Evolutionary conservation across 306 rosid species (phyloP), one percentile per base, ranked within the genome.

Genomic region (Cucurbita pepo): DNA sequence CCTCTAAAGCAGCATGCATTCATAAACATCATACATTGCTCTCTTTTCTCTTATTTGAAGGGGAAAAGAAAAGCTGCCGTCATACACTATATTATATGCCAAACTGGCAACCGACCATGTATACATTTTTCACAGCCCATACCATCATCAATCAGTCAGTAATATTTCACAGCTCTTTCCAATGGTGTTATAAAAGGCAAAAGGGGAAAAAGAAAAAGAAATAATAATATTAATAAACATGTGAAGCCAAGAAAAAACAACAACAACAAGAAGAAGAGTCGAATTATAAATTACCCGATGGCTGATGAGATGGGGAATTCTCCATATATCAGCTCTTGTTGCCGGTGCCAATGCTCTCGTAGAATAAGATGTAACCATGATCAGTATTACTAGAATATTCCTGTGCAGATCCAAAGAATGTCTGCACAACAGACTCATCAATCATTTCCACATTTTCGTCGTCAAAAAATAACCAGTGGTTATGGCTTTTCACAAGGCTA

Each of bases 401-500:
- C 79, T 95, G 99, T 1, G 99, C 89, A 12, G 99, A 91, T 75
- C 99, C 99, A 76, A 95, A 95, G 99, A 91, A 95, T 43, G 99
- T 91, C 77, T 95, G 99, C 88, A 95, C 99, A 9, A 91, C 92
- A 8, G 97, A 89, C 85, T 95, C 99, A 38, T 95, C 99, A 74
- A 91, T 95, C 89, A 91, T 95, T 88, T 95, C 99, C 64, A 95
- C 97, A 64, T 91, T 95, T 80, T 95, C 99, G 30, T 95, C 99
- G 12, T 95, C 99, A 76, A 95, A 95, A 86, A 95, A 95, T 76
- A 95, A 78, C 99, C 99, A 95, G 85, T 95, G 99, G 81, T 88
- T 88, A 79, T 95, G 99, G 88, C 99, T 95, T 85, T 95, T 95
- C 89, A 95, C 99, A 70, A 95, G 99, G 88, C 99, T 86, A 56